These are phyloP conservation scores for Penicillium freii DNA, from an alignment of 2,329 filamentous ascomycete species.

Conservation along the genomic window DNA sequence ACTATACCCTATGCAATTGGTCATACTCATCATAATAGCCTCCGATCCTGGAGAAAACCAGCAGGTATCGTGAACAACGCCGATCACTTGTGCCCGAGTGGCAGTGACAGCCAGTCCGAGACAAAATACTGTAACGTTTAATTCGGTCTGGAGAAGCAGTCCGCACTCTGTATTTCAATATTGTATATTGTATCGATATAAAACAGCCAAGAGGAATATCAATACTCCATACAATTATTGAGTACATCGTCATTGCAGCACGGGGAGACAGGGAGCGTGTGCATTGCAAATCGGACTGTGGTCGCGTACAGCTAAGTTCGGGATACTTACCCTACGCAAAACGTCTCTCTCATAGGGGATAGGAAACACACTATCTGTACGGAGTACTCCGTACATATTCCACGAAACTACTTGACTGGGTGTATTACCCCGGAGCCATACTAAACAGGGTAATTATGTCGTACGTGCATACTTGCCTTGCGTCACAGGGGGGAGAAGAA, in stretches of 20 bases:
- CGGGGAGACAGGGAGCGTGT: conserved; percentile 1
- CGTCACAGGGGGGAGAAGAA: neutral
- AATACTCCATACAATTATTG: neutral
- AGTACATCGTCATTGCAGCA: neutral
- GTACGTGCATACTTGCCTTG: neutral
- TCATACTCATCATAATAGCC: neutral
- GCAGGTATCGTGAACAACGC: neutral
- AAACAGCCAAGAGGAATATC: conserved; percentile 1
- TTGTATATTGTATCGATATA: neutral
- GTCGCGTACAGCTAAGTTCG: neutral
- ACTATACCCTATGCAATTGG: neutral
- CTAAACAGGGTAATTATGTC: neutral
- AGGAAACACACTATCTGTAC: too few relatives aligned
- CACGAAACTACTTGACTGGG: neutral
- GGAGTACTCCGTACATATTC: too few relatives aligned
- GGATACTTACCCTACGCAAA: neutral
- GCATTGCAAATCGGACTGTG: neutral
- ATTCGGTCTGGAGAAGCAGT: neutral
- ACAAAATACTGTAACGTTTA: conserved; percentile 1
- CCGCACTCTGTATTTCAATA: neutral
- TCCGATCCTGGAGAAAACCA: neutral
- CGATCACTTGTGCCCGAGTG: conserved; percentile 1
- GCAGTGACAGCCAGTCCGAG: conserved; percentile 4
- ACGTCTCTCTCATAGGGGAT: neutral
- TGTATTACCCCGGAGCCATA: neutral